Evolutionary conservation across 2,329 filamentous ascomycete species (phyloP), one percentile per base, ranked within the genome.

Genomic region (Stemphylium beticola): DNA sequence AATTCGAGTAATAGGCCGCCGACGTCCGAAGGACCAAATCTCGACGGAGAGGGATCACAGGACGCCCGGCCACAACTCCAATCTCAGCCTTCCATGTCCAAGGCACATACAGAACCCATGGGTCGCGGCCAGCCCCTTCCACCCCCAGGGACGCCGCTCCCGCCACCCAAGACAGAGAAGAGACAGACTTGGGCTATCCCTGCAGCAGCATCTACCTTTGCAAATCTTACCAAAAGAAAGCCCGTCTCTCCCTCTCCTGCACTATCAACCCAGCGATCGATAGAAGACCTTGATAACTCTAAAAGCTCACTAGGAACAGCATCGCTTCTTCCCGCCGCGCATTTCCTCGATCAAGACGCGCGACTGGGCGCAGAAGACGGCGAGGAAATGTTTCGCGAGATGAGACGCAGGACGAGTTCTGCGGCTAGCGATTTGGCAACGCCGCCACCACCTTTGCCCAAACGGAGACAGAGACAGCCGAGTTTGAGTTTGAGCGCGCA

Each of bases 51-150:
- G 2, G 33, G 48, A 15, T 32, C 40, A 55, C 26, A 55, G 41
- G 47, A 40, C 3, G 11, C 57, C 36, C 26, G 47, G 11, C 17
- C 55, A 40, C 49, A 57, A 24, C 44, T 53, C 8, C 55, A 52
- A 18, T 36, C 51, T 2, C 43, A 24, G 12, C 15, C 58, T 2
- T 49, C 57, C 2, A 26, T 53, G 8, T 47, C 50, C 2, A 64
- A 67, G 54, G 71, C 76, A 7, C 74, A 76, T 61, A 83, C 55
- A 76, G 85, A 91, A 64, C 92, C 92, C 2, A 92, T 96, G 79
- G 92, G 92, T 1, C 84, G 92, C 34, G 92, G 92, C 0, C 88
- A 89, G 64, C 92, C 92, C 1, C 79, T 96, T 15, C 92, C 91
- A 41, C 91, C 92, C 8, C 90, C 89, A 2, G 92, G 92, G 2